Percentiles rank a stretch among this genome's conserved stretches.
Conservation (phyloP, 345 rosid genomes). For the Xanthoceras sorbifolium region DNA sequence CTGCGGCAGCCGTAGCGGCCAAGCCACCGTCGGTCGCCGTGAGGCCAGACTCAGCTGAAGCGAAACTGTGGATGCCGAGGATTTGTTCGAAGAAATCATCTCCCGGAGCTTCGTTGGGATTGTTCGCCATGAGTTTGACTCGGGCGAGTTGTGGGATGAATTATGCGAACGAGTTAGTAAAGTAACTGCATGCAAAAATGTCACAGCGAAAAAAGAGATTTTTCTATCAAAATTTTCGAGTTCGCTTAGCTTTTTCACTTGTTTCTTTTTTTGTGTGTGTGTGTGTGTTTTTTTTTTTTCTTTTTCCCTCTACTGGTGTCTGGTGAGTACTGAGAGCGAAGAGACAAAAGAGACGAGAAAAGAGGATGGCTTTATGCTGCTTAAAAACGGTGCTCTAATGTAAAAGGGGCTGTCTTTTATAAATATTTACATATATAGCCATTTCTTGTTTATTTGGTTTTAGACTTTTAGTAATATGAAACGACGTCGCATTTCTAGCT, state of each 20-base stretch:
- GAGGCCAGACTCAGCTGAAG: constrained; percentile 56
- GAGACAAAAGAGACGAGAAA: constrained; percentile 9
- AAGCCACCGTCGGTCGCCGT: constrained; percentile 49
- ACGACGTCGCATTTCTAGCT: not conserved
- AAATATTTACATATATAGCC: constrained; percentile 27
- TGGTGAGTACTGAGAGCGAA: constrained; percentile 7
- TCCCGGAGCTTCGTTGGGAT: constrained; percentile 57
- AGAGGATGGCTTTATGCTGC: constrained; percentile 19
- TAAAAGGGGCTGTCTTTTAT: constrained; percentile 24
- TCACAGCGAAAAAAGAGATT: not conserved
- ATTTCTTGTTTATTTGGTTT: not conserved
- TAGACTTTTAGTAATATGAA: too few species aligned
- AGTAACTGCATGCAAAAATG: constrained; percentile 37
- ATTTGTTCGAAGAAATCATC: constrained; percentile 97
- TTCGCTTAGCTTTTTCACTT: constrained; percentile 3
- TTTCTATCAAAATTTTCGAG: not conserved
- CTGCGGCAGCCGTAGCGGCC: constrained; percentile 41
- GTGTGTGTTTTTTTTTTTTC: not conserved
- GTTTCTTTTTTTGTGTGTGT: too few species aligned
- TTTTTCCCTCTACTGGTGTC: not conserved
- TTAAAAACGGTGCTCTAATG: constrained; percentile 19
- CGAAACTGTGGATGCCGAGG: constrained; percentile 72
- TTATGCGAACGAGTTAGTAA: constrained; percentile 19
- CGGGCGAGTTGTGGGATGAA: constrained; percentile 31
- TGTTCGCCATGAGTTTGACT: constrained; percentile 68